Evolutionary conservation across 2,329 filamentous ascomycete species (phyloP).

Genomic region (Ceratocystis harringtonii): DNA sequence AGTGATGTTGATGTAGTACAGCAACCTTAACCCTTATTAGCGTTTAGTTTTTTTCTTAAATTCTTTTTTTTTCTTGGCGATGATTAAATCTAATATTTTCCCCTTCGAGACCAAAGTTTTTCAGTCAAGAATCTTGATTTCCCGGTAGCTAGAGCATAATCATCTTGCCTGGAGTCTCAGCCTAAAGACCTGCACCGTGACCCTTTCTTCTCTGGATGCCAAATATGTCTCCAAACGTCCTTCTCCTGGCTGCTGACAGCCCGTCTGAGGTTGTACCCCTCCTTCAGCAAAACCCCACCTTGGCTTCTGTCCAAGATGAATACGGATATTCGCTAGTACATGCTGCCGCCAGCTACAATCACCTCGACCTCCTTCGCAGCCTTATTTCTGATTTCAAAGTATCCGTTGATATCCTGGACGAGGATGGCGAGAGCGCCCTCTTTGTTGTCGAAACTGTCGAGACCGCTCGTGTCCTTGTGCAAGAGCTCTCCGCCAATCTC

Average conservation of each 20-base stretch:
- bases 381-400: conserved; percentile 65
- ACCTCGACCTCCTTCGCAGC: conserved; percentile 60
- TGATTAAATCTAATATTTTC: too few relatives aligned
- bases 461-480: conserved; percentile 63
- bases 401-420: conserved; percentile 66
- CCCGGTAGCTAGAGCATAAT: too few relatives aligned
- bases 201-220: too few relatives aligned
- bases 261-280: conserved; percentile 57
- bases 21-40: too few relatives aligned
- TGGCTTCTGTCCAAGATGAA: conserved; percentile 69
- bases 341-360: conserved; percentile 83
- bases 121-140: too few relatives aligned
- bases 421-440: conserved; percentile 86
- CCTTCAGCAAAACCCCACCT: conserved; percentile 55
- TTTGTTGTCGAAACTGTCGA: conserved; percentile 78
- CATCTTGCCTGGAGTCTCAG: too few relatives aligned
- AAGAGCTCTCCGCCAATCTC: conserved; percentile 62
- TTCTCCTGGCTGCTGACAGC: conserved; percentile 69
- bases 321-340: conserved; percentile 92
- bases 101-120: too few relatives aligned
- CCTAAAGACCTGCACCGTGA: too few relatives aligned
- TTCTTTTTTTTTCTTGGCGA: too few relatives aligned
- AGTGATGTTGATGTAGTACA: too few relatives aligned
- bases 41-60: too few relatives aligned
- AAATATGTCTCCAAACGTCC: conserved; percentile 44